These are phyloP conservation scores for Coleophoma cylindrospora DNA, from an alignment of 2,329 filamentous ascomycete genomes.

Conservation along the genomic window DNA sequence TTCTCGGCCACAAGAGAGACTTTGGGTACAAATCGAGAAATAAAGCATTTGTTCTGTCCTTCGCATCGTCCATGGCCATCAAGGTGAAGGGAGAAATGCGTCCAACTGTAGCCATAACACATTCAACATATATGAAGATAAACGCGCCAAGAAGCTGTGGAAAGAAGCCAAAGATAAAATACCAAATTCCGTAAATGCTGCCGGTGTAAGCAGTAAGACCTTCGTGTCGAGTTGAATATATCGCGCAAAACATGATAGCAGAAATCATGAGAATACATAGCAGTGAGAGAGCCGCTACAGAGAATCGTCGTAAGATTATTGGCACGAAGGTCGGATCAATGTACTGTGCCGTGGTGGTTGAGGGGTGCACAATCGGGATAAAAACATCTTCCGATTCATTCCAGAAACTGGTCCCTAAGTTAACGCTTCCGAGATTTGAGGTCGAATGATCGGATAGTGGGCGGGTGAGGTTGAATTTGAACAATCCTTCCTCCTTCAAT, in stretches of 20 bases:
- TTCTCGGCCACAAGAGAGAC: conserved; percentile 64
- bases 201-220: conserved; percentile 65
- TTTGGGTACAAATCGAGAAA: conserved; percentile 57
- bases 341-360: conserved; percentile 35
- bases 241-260: conserved; percentile 66
- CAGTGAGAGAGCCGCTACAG: conserved; percentile 54
- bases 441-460: conserved; percentile 16
- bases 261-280: conserved; percentile 66
- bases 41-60: conserved; percentile 57
- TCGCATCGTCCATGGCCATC: conserved; percentile 62
- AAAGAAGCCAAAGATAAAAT: conserved; percentile 83
- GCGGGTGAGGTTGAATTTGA: conserved; percentile 23
- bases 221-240: conserved; percentile 56
- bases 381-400: conserved; percentile 34
- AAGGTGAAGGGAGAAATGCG: conserved; percentile 72
- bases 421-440: conserved; percentile 4
- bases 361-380: conserved; percentile 36
- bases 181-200: conserved; percentile 64
- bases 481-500: conserved; percentile 19
- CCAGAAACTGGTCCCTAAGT: conserved; percentile 3
- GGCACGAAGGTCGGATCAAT: conserved; percentile 66
- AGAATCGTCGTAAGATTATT: conserved; percentile 60
- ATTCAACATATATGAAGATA: conserved; percentile 72
- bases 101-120: conserved; percentile 68
- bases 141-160: conserved; percentile 71